phyloP scores from a whole-genome alignment of 2,329 filamentous ascomycete genomes.

The Leptographium procerum region DNA sequence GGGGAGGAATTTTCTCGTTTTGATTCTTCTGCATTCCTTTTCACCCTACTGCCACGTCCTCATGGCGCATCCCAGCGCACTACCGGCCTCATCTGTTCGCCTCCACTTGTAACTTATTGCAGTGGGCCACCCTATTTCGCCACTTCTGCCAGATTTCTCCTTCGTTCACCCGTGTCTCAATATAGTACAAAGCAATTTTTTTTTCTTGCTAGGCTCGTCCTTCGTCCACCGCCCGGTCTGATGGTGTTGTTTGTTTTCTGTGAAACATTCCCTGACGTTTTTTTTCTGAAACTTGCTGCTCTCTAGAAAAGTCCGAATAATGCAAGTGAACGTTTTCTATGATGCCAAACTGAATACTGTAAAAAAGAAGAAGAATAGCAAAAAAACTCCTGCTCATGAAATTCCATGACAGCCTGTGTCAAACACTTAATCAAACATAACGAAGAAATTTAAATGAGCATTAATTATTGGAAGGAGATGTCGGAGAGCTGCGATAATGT shows the following conservation, averaged over 20 bases:
- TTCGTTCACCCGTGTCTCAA: neutral
- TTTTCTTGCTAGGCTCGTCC: neutral
- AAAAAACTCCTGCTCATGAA: constrained; percentile 3
- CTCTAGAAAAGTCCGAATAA: neutral
- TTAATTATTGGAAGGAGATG: constrained; percentile 26
- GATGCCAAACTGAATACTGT: neutral
- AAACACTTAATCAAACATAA: constrained; percentile 9
- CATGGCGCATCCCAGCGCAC: neutral
- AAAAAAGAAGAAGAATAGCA: neutral
- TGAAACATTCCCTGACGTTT: neutral
- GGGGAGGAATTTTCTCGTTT: neutral
- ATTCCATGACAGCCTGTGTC: constrained; percentile 9
- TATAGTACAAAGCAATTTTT: neutral
- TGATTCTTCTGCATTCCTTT: neutral
- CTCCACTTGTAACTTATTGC: neutral
- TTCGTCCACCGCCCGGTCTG: neutral
- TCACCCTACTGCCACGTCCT: neutral
- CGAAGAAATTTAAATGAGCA: constrained; percentile 1
- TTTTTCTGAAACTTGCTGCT: neutral
- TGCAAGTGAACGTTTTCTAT: neutral
- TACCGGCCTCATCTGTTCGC: neutral
- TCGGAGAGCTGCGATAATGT: constrained; percentile 21
- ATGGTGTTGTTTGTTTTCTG: constrained; percentile 1
- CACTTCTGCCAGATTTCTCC: neutral
- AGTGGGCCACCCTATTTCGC: neutral